Conservation (phyloP, 805 yeast species). For the Maudiozyma turicensis region DNA sequence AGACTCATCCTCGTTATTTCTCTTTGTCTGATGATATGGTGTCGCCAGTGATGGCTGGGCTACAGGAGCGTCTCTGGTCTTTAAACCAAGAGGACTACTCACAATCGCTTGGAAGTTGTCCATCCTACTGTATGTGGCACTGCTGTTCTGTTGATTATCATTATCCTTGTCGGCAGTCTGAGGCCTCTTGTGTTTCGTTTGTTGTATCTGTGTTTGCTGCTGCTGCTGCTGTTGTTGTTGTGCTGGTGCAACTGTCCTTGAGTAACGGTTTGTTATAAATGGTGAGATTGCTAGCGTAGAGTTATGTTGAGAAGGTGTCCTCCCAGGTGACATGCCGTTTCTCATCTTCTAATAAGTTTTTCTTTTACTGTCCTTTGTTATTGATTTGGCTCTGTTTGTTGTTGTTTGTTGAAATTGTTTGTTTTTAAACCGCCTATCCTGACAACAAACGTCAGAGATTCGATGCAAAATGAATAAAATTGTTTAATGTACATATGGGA, state of each 20-base stretch:
- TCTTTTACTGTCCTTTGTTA: not conserved
- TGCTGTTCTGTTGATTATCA: not conserved
- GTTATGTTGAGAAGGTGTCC: slow-evolving; percentile 49
- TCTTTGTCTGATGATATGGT: slow-evolving; percentile 34
- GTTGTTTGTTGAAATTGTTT: not conserved
- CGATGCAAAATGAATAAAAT: not conserved
- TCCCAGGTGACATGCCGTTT: slow-evolving; percentile 20
- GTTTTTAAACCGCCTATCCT: no score
- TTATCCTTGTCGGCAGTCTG: not conserved
- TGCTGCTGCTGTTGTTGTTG: slow-evolving; percentile 2
- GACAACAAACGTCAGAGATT: no score
- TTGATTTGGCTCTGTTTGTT: not conserved
- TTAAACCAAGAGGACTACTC: slow-evolving; percentile 23
- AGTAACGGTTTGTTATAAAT: slow-evolving; percentile 32
- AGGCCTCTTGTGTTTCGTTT: slow-evolving; percentile 4
- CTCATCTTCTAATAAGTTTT: slow-evolving; percentile 3
- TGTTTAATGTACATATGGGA: not conserved
- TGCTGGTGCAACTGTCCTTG: slow-evolving; percentile 11
- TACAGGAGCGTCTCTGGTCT: slow-evolving; percentile 6
- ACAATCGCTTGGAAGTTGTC: slow-evolving; percentile 11
- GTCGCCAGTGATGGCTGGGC: slow-evolving; percentile 30
- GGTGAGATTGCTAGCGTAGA: slow-evolving; percentile 73
- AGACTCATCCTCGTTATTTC: not conserved
- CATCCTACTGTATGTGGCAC: slow-evolving; percentile 1
- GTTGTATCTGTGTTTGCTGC: slow-evolving; percentile 5